Evolutionary conservation across 106 monocot genomes (phyloP), one percentile per base, ranked within the genome.

Genomic region (Agapanthus africanus): DNA sequence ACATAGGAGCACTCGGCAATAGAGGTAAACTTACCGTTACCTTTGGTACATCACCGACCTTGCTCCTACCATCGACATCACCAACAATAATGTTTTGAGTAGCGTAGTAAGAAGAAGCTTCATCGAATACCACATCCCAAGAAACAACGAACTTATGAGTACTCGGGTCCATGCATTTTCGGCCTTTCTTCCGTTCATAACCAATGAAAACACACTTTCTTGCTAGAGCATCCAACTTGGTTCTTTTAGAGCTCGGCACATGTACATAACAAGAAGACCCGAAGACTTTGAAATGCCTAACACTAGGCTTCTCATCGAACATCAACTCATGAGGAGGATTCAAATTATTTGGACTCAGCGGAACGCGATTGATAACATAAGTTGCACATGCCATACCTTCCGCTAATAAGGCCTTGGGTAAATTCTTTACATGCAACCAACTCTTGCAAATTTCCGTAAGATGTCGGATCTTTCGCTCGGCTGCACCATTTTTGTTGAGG

Each of bases 361-460:
- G 34, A 10, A 32, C 4, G 6, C 34, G 11, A 35, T 63, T 63
- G 8, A 63, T 32, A 15, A 63, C 33, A 63, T 63, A n/a, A 0
- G 31, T 11, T 35, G 62, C 33, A 63, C 62, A 63, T 33, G 6
- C 11, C 62, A 63, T 63, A 11, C 33, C 13, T 35, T 63, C 31
- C 6, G 62, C 62, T 1, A 7, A 33, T 32, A 63, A 32, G 27
- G 27, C 21, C 18, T 32, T 30, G 0, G 62, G 62, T 11, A 63
- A 6, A n/a, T 35, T 35, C 18, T 63, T 63, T 8, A 9, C 62
- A 63, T 63, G 62, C 27, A 63, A 34, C 62, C 62, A 63, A 54
- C 23, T n/a, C n/a, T 6, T 63, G 28, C 1, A 63, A 10, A 25
- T 32, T 18, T 32, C 62, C 33, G 54, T n/a, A 19, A 23, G 6